Conservation (phyloP, 225 moss, liverwort and hornwort species). For the Polytrichum commune region DNA sequence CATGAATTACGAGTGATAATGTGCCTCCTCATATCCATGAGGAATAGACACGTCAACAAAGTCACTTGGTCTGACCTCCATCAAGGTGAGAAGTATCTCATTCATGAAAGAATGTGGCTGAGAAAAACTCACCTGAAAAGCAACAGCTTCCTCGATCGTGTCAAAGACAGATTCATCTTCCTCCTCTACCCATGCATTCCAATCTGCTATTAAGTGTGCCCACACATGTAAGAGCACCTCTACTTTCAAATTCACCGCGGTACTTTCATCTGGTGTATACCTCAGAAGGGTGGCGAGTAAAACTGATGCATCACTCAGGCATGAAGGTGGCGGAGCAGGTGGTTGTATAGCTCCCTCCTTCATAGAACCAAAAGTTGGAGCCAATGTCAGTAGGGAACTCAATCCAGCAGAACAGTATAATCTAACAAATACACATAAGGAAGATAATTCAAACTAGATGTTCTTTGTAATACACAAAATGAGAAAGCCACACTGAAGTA, state of each 20-base stretch:
- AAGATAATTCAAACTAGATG: too few species aligned
- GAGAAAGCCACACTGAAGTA: too few species aligned
- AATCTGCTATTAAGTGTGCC: conserved; percentile 83
- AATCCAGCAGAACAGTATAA: too few species aligned
- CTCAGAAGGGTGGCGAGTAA: conserved; percentile 72
- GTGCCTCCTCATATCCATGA: too few species aligned
- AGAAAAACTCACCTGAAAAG: conserved; percentile 56
- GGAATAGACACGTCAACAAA: too few species aligned
- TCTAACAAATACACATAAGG: too few species aligned
- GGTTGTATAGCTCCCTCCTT: conserved; percentile 64
- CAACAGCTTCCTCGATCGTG: conserved; percentile 82
- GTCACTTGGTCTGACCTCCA: too few species aligned
- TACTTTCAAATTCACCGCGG: conserved; percentile 58
- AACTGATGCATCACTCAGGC: conserved; percentile 85
- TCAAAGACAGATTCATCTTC: conserved; percentile 95
- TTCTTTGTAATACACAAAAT: too few species aligned
- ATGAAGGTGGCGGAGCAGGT: conserved; percentile 79
- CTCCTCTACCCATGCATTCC: conserved; percentile 95
- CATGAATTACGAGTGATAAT: too few species aligned
- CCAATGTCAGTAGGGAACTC: too few species aligned
- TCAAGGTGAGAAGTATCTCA: too few species aligned
- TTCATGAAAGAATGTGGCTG: too few species aligned
- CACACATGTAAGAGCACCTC: conserved; percentile 83
- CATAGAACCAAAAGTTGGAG: conserved; percentile 3
- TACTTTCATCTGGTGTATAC: conserved; percentile 55